phyloP scores from a whole-genome alignment of 2,329 filamentous ascomycete genomes.

The Aureobasidium sp. region DNA sequence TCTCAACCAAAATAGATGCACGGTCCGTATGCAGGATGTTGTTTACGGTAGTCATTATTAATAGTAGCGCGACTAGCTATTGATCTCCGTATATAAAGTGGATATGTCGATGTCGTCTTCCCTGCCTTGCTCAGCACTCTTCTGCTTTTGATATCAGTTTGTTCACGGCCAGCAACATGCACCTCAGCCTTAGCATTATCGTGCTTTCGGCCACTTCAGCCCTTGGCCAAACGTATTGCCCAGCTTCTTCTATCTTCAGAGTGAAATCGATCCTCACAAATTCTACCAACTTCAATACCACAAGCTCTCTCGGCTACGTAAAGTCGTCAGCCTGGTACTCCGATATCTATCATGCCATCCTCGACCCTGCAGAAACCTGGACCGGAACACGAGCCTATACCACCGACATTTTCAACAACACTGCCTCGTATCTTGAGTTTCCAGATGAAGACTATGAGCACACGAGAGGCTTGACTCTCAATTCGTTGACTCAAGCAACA shows the following conservation, averaged over 20 bases:
- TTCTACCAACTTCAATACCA: background rate
- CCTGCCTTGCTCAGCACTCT: background rate
- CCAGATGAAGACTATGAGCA: background rate
- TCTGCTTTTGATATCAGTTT: background rate
- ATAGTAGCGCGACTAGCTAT: background rate
- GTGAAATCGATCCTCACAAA: background rate
- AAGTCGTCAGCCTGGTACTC: background rate
- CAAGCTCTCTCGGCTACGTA: background rate
- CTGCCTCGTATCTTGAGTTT: background rate
- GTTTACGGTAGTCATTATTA: background rate
- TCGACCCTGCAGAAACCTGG: background rate
- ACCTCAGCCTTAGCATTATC: background rate
- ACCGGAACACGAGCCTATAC: background rate
- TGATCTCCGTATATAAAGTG: background rate
- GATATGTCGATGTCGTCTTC: background rate
- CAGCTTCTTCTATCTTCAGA: background rate
- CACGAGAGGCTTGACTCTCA: background rate
- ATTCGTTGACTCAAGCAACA: background rate
- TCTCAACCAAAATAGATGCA: background rate
- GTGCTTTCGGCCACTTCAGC: background rate
- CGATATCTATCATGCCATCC: background rate
- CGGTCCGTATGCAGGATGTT: background rate
- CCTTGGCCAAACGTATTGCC: background rate
- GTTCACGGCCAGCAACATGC: background rate
- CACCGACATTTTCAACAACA: background rate